Evolutionary conservation across 306 rosid species (phyloP).

Genomic region (Malus fusca): DNA sequence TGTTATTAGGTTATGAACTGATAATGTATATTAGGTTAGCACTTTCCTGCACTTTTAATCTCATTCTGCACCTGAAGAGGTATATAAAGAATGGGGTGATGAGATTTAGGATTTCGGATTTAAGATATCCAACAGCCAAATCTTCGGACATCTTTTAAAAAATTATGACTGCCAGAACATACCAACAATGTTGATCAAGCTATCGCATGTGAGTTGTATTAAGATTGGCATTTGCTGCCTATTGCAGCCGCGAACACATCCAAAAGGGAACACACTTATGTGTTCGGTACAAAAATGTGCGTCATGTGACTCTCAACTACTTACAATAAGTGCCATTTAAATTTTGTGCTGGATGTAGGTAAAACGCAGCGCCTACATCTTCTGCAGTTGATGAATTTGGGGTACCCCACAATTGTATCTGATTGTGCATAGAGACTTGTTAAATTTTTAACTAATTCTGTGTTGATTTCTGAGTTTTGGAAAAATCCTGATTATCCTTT

Average conservation of each 20-base stretch:
- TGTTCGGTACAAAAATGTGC: conserved; percentile 41
- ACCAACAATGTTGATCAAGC: background rate
- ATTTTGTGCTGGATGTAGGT: conserved; percentile 40
- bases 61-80: background rate
- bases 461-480: background rate
- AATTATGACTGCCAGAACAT: background rate
- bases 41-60: background rate
- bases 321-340: conserved; percentile 55
- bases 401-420: background rate
- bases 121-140: background rate
- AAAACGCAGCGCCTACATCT: conserved; percentile 33
- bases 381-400: conserved; percentile 10
- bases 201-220: background rate
- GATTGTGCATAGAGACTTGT: background rate
- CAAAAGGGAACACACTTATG: background rate
- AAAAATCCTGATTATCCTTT: background rate
- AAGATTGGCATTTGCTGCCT: background rate
- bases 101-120: background rate
- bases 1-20: background rate
- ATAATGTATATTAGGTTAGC: background rate
- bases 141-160: background rate
- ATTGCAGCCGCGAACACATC: background rate
- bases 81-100: background rate
- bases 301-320: conserved; percentile 55
- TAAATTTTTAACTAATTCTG: background rate